Evolutionary conservation across 108 stramenopile genomes (phyloP).

Genomic region (Fragilaria crotonensis): DNA sequence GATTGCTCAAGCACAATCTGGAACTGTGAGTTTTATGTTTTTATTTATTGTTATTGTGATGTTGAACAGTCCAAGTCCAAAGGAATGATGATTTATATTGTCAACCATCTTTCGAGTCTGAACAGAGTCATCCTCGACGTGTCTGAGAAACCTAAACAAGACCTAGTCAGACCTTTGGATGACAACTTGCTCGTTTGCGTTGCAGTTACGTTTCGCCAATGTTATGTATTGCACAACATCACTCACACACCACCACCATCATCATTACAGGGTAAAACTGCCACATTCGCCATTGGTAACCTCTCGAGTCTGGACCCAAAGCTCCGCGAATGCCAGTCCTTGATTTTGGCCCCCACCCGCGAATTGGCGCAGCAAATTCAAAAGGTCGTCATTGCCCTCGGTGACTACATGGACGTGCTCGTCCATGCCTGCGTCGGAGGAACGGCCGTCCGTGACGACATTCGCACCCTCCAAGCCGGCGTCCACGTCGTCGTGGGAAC

Average conservation of each 20-base stretch:
- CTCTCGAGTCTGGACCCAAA: conserved; percentile 92
- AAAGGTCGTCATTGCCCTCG: conserved; percentile 97
- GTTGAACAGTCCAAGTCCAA: conserved; percentile 2
- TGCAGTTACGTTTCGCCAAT: too few relatives aligned
- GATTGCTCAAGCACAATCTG: conserved; percentile 99
- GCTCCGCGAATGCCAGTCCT: conserved; percentile 91
- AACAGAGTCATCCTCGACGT: conserved; percentile 90
- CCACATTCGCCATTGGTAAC: conserved; percentile 96
- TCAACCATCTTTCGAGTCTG: conserved; percentile 98
- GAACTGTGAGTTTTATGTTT: conserved; percentile 73
- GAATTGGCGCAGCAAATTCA: conserved; percentile 99
- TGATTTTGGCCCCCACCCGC: conserved; percentile 98
- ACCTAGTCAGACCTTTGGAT: conserved; percentile 80
- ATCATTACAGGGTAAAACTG: conserved; percentile 95
- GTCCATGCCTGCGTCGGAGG: conserved; percentile 99
- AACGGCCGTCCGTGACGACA: conserved; percentile 99
- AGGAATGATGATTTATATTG: conserved; percentile 69
- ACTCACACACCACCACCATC: conserved; percentile 3
- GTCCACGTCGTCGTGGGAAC: conserved; percentile 99
- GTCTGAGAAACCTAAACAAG: conserved; percentile 73
- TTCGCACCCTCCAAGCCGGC: conserved; percentile 94
- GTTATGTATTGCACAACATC: too few relatives aligned
- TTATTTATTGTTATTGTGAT: not conserved
- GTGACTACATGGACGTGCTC: conserved; percentile 97
- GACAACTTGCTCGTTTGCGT: too few relatives aligned